A percentile compares a stretch with the other conserved stretches of the same genome.
Evolutionary conservation across 768 basidiomycete species (phyloP).

Genomic region (Rhodotorula sphaerocarpa): DNA sequence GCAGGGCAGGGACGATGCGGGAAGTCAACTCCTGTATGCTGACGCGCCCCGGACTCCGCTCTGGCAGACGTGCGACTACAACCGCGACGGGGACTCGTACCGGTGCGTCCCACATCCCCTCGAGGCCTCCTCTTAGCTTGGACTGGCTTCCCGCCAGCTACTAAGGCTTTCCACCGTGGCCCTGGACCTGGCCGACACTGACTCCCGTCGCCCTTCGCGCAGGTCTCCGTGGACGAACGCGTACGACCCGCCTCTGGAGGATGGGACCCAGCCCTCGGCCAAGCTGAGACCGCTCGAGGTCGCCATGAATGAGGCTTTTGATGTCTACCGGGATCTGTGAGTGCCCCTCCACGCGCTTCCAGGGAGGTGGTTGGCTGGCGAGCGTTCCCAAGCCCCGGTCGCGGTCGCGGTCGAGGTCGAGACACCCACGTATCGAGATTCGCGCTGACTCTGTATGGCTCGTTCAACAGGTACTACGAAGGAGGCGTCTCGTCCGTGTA

Average conservation of each 20-base stretch:
- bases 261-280: constrained; percentile 74
- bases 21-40: not conserved
- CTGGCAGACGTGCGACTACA: constrained; percentile 38
- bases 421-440: no score
- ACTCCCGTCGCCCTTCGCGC: not conserved
- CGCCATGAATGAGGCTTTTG: constrained; percentile 89
- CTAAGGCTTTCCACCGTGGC: no score
- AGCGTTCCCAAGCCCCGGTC: no score
- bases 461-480: constrained; percentile 75
- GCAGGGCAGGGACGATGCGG: no score
- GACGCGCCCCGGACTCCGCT: not conserved
- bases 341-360: no score
- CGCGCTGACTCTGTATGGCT: not conserved
- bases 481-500: constrained; percentile 96
- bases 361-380: no score
- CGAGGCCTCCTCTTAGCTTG: not conserved
- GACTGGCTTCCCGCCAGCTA: no score
- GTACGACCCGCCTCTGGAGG: constrained; percentile 62
- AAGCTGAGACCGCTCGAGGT: constrained; percentile 86
- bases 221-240: constrained; percentile 99
- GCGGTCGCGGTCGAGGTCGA: no score
- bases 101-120: constrained; percentile 8
- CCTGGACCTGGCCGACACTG: no score
- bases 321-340: constrained; percentile 91
- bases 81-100: constrained; percentile 39